Conservation (phyloP, 2,329 filamentous ascomycete species). For the Lachnellula suecica region DNA sequence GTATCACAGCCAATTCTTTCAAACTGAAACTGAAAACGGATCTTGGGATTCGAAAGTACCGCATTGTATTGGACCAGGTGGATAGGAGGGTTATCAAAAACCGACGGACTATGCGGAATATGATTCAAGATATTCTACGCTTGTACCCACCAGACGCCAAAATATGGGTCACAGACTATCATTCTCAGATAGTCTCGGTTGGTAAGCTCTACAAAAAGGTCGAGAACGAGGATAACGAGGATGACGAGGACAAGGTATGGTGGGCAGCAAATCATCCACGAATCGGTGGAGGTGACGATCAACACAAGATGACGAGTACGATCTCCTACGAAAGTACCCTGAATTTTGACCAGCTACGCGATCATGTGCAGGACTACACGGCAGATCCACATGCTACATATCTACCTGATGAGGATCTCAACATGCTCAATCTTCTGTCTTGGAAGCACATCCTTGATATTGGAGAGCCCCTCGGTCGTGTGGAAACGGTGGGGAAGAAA, state of each 20-base stretch:
- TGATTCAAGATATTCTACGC: neutral
- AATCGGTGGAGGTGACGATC: no score
- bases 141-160: neutral
- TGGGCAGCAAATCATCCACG: no score
- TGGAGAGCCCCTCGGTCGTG: neutral
- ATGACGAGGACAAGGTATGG: no score
- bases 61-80: neutral
- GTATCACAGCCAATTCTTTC: conserved; percentile 49
- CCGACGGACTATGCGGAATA: neutral
- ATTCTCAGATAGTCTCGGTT: conserved; percentile 2
- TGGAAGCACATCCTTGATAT: conserved; percentile 8
- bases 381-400: no score
- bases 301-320: no score
- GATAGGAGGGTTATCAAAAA: neutral
- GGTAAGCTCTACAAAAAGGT: conserved; percentile 3
- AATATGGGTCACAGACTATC: conserved; percentile 6
- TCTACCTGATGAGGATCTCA: neutral
- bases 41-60: neutral
- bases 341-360: neutral
- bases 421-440: conserved; percentile 11
- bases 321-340: neutral
- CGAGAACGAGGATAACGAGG: no score
- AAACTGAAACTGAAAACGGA: neutral
- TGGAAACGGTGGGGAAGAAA: conserved; percentile 3
- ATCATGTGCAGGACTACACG: neutral